Conservation (phyloP, 2,329 filamentous ascomycete genomes). For the Alternaria sp. region DNA sequence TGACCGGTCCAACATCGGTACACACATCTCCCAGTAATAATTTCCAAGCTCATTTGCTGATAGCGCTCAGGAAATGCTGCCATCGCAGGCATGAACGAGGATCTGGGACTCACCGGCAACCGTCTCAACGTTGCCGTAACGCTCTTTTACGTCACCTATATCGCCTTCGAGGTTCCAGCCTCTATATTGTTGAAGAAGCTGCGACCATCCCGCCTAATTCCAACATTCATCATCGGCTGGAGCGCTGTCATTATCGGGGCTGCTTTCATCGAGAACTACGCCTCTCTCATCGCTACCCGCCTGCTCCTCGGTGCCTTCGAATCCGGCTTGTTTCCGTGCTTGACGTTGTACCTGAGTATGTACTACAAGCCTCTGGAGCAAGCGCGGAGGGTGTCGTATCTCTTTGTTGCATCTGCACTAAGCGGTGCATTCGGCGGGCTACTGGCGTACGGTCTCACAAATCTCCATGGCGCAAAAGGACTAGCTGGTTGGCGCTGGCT, state of each 20-base stretch:
- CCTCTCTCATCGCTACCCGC: constrained; percentile 26
- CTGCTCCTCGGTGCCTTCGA: constrained; percentile 33
- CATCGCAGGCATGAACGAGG: constrained; percentile 22
- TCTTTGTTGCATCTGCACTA: constrained; percentile 58
- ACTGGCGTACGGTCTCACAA: constrained; percentile 51
- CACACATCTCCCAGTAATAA: not conserved
- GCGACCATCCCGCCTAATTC: constrained; percentile 22
- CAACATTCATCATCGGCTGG: constrained; percentile 24
- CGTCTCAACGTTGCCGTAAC: constrained; percentile 57
- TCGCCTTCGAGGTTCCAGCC: constrained; percentile 56
- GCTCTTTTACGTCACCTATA: constrained; percentile 61
- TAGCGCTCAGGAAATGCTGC: constrained; percentile 51
- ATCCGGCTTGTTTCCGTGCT: constrained; percentile 27
- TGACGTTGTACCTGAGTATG: constrained; percentile 27
- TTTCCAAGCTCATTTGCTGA: constrained; percentile 6
- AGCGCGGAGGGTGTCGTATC: constrained; percentile 59
- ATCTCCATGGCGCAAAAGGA: constrained; percentile 14
- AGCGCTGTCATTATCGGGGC: constrained; percentile 19
- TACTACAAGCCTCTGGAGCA: constrained; percentile 49
- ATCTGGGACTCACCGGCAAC: constrained; percentile 39
- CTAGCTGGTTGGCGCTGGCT: constrained; percentile 46
- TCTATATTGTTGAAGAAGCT: constrained; percentile 55
- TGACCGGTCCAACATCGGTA: constrained; percentile 61
- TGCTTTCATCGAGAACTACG: constrained; percentile 29
- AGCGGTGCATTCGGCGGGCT: constrained; percentile 64